Conservation (phyloP, 1,284 basidiomycete species). For the Ceratobasidium sp. region DNA sequence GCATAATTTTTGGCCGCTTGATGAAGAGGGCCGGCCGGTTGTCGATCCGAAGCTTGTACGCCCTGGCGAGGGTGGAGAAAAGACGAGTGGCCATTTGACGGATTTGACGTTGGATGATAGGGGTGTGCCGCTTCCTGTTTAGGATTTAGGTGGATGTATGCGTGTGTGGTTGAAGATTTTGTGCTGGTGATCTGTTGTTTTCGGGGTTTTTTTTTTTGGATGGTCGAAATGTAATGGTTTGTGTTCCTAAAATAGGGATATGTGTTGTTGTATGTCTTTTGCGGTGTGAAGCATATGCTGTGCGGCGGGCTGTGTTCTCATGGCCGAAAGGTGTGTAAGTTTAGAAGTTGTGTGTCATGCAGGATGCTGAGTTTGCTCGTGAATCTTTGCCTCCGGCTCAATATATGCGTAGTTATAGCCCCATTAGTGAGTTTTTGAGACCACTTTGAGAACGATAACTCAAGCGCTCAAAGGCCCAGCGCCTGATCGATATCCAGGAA, state of each 20-base stretch:
- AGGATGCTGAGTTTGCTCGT: too few species aligned
- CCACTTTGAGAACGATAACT: too few species aligned
- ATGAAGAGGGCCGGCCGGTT: conserved; percentile 61
- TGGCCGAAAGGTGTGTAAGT: too few species aligned
- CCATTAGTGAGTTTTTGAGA: too few species aligned
- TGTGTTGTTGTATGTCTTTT: too few species aligned
- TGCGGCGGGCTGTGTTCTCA: too few species aligned
- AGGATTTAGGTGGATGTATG: background rate
- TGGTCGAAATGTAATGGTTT: background rate
- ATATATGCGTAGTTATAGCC: too few species aligned
- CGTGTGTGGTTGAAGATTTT: background rate
- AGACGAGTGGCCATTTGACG: conserved; percentile 28
- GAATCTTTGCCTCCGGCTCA: too few species aligned
- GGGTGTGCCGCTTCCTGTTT: background rate
- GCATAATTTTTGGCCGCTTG: conserved; percentile 79
- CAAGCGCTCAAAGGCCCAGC: too few species aligned
- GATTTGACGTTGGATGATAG: conserved; percentile 25
- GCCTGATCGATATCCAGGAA: background rate
- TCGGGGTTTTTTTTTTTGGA: background rate
- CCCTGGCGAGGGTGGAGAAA: conserved; percentile 9
- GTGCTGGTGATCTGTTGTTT: background rate
- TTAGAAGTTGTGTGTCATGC: too few species aligned
- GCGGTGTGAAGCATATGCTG: too few species aligned
- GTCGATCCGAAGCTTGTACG: conserved; percentile 24
- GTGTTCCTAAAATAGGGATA: background rate